Base-by-base conservation (phyloP, 805 yeast species). In the Deakozyma indianensis region DNA sequence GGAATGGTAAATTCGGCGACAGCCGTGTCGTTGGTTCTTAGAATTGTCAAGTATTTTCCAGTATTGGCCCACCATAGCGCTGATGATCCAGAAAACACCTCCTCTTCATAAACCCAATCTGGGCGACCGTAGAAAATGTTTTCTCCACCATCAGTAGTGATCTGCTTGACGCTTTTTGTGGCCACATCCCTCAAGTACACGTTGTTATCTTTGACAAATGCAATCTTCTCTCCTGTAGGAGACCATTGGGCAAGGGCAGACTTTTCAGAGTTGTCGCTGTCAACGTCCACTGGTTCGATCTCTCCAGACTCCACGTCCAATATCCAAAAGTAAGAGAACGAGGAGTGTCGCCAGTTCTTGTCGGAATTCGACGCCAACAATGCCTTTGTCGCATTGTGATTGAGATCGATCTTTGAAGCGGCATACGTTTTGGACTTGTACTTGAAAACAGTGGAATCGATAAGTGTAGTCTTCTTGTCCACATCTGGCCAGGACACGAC, bases 21-120 rank as follows among this genome's bases (percentile, higher is more conserved):
- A 3, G 61, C 56, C 1, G 90, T 73, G 54, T 87, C 95, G 59
- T 86, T 79, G 29, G 83, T 74, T 47, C 77, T 70, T 52, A 83
- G 61, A 50, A 74, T 80, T 0, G 86, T 72, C 41, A 87, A 57
- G 53, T 68, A 71, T n/a, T 71, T 64, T 11, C 90, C 87, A 38
- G 68, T 61, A 5, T 84, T 84, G 3, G 94, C 80, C 95, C 95
- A 87, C 94, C 94, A 86, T 42, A 85, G 52, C 0, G 88, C 84
- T 21, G 70, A 63, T 53, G 80, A 86, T 22, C 75, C 71, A 28
- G 75, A 77, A 45, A 83, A 71, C 0, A 86, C 92, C 61, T 86
- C 96, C 53, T 86, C 96, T 57, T 87, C 96, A 53, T 86, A 86
- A 4, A 85, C 94, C 96, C 96, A 86, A 57, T 86, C 95, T 0